Evolutionary conservation across 2,329 filamentous ascomycete genomes (phyloP), one percentile per base, ranked within the genome.

Genomic region (Penicillium sp.): DNA sequence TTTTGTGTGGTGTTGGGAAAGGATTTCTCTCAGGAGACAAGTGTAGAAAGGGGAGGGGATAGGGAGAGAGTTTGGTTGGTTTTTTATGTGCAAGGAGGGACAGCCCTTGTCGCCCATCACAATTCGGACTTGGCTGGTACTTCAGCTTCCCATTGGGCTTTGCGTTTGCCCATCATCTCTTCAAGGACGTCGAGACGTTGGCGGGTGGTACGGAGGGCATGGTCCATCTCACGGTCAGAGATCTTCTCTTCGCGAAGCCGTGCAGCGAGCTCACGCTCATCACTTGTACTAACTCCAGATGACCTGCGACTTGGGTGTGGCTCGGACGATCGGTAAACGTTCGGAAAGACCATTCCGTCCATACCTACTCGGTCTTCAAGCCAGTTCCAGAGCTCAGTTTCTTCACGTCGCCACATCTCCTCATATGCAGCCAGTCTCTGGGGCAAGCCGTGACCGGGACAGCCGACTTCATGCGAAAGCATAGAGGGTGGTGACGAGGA

Each of bases 331-430:
- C 60, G 61, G 40, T 72, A 68, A 25, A 65, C 63, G 3, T 66
- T 69, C 16, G 75, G 73, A 43, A 78, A 73, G 16, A 73, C 67
- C 47, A 78, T 70, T 4, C 79, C 78, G 55, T 91, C 88, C 70
- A 94, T 78, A 2, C 91, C 89, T 2, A 91, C 87, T 19, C 92
- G 83, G 66, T 96, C 90, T 72, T 97, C 92, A 5, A 97, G 78
- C 92, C 92, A 97, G 57, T 90, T 87, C 92, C 92, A 97, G 10
- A 97, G 78, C 66, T 94, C 91, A 63, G 85, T 91, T 71, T 97
- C 92, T 72, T 97, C 91, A 40, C 85, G 81, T 36, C 86, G 83
- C 92, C 93, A 99, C 69, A 97, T 89, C 75, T 96, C 90, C 65
- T 97, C 92, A 71, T 97, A 97, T 0, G 90, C 91, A 2, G 88